A percentile compares a stretch with the other conserved stretches of the same genome.
These are phyloP conservation scores for Herpotrichia juniperi DNA, from an alignment of 2,329 filamentous ascomycete species.

Conservation along the genomic window DNA sequence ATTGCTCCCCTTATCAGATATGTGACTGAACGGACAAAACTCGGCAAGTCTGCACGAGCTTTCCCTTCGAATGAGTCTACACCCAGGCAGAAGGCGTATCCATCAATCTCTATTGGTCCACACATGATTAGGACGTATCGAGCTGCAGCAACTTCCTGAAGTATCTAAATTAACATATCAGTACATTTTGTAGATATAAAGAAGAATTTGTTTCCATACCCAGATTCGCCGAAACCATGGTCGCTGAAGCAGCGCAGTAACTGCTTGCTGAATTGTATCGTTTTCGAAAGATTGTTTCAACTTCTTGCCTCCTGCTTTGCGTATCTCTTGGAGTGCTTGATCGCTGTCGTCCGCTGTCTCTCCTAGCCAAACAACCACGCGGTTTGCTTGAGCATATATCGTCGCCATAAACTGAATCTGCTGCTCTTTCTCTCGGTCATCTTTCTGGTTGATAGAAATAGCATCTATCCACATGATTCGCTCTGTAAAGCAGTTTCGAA, in stretches of 20 bases:
- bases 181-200: constrained; percentile 11
- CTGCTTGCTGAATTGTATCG: constrained; percentile 13
- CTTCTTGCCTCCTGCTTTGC: constrained; percentile 8
- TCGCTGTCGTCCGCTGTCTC: no score
- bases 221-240: no score
- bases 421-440: no score
- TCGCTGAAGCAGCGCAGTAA: constrained; percentile 17
- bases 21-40: constrained; percentile 14
- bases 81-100: constrained; percentile 22
- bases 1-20: constrained; percentile 21
- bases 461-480: no score
- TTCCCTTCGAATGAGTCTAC: constrained; percentile 13
- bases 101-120: constrained; percentile 17
- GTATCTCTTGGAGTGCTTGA: constrained; percentile 17
- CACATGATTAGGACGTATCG: constrained; percentile 19
- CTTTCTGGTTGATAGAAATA: no score
- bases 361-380: no score
- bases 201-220: constrained; percentile 8
- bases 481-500: no score
- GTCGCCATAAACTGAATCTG: no score
- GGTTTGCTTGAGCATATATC: no score
- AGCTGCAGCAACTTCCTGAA: constrained; percentile 25
- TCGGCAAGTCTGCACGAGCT: constrained; percentile 12
- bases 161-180: constrained; percentile 18
- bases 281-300: constrained; percentile 1